Percentiles rank a stretch among this genome's conserved stretches.
Conservation (phyloP, 2,329 filamentous ascomycete genomes). For the Davidsoniella australis region DNA sequence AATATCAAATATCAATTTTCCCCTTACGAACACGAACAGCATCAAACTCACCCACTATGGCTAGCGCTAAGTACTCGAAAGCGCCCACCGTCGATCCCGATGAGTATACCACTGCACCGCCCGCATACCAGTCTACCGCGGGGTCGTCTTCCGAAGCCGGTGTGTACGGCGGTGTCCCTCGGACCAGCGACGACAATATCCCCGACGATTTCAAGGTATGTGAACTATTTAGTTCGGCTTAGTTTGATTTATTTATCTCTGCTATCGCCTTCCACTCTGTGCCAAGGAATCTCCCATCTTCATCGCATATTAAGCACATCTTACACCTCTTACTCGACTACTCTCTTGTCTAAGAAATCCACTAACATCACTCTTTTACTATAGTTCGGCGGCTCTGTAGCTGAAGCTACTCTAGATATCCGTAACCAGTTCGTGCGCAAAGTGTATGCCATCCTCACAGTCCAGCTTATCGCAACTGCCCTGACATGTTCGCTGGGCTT, state of each 20-base stretch:
- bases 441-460: constrained; percentile 95
- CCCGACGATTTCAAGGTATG: constrained; percentile 90
- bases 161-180: constrained; percentile 44
- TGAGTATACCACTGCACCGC: constrained; percentile 65
- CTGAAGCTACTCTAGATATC: constrained; percentile 87
- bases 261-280: neutral
- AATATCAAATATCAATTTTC: no score
- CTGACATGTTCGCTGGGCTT: constrained; percentile 71
- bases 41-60: constrained; percentile 31
- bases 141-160: constrained; percentile 34
- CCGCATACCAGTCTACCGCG: constrained; percentile 47
- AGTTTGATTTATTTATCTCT: neutral
- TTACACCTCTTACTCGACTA: neutral
- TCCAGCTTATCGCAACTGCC: constrained; percentile 75
- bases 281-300: neutral
- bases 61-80: constrained; percentile 64
- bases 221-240: neutral
- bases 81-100: constrained; percentile 79
- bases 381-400: constrained; percentile 79
- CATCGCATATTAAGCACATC: neutral
- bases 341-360: neutral
- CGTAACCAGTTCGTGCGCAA: constrained; percentile 94
- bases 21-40: no score
- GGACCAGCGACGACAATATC: constrained; percentile 74
- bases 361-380: neutral